Evolutionary conservation across 2,329 filamentous ascomycete genomes (phyloP), one percentile per base, ranked within the genome.

Genomic region (Colletotrichum sp.): DNA sequence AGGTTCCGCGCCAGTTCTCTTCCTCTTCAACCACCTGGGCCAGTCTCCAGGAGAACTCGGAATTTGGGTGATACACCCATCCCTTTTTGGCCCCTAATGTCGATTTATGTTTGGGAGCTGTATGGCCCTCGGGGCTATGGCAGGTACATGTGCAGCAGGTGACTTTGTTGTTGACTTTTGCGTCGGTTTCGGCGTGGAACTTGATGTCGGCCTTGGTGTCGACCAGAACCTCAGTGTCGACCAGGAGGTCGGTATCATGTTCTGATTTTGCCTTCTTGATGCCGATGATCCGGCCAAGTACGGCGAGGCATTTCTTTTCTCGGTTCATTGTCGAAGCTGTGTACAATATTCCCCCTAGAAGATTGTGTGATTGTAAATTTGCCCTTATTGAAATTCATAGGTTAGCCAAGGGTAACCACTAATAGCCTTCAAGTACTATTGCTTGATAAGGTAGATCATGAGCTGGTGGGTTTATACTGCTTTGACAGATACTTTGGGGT

Each of bases 1-100:
- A 80, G 26, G 76, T 80, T 32, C 78, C 75, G 57, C 78, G 77
- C 79, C 79, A 80, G 76, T 80, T 80, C 34, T 78, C 78, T 69
- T 80, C 78, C 66, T 71, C 52, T 7, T 79, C 67, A 28, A 79
- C 71, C 21, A 76, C 26, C 36, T 77, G 72, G 36, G 69, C 55
- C 24, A 77, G 32, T 73, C 67, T 57, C 75, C 78, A 79, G 65
- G 77, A 69, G 65, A 77, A 79, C 59, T 79, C 77, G 36, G 55
- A 69, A 49, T 70, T 30, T 32, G 44, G 70, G 34, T 5, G 57
- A 15, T 59, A 66, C 7, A 34, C 6, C 71, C 74, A 76, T 55
- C 65, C 60, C n/a, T 65, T 64, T 65, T 63, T 32, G 18, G 28
- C 13, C 8, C 16, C 36, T 67, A 9, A 52, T 8, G 24, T 39